Evolutionary conservation across 2,329 filamentous ascomycete species (phyloP).

Genomic region (Botrytis hyacinthi): DNA sequence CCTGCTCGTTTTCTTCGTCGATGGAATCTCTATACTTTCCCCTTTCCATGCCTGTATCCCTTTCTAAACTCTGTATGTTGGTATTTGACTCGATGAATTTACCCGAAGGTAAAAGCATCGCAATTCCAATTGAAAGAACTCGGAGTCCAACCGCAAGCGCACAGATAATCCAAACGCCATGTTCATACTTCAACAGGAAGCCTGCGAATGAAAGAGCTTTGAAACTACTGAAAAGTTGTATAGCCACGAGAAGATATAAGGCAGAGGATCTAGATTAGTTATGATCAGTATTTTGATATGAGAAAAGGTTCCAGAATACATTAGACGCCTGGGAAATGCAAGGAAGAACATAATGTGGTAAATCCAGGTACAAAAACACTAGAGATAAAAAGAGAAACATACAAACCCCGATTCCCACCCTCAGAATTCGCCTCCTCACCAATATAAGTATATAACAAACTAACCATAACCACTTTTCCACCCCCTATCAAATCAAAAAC

Average conservation of each 20-base stretch:
- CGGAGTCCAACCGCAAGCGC: background rate
- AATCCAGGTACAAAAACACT: background rate
- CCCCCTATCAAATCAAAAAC: background rate
- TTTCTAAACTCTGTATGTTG: background rate
- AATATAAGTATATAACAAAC: background rate
- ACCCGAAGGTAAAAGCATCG: background rate
- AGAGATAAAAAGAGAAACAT: background rate
- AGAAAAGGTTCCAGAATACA: background rate
- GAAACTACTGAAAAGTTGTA: constrained; percentile 1
- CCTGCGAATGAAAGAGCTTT: background rate
- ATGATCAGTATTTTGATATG: background rate
- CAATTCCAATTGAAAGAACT: background rate
- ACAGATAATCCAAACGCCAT: background rate
- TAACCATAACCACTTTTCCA: background rate
- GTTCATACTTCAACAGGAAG: background rate
- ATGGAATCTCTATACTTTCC: background rate
- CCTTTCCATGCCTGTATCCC: background rate
- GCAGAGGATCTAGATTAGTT: background rate
- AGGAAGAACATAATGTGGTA: background rate
- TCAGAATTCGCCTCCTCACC: background rate
- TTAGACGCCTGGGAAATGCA: background rate
- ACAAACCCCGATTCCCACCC: background rate
- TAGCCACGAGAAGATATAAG: background rate
- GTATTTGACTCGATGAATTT: background rate
- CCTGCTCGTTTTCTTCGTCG: background rate